Conservation (phyloP, 177 flowering plant species). For the Vitis hybrid region DNA sequence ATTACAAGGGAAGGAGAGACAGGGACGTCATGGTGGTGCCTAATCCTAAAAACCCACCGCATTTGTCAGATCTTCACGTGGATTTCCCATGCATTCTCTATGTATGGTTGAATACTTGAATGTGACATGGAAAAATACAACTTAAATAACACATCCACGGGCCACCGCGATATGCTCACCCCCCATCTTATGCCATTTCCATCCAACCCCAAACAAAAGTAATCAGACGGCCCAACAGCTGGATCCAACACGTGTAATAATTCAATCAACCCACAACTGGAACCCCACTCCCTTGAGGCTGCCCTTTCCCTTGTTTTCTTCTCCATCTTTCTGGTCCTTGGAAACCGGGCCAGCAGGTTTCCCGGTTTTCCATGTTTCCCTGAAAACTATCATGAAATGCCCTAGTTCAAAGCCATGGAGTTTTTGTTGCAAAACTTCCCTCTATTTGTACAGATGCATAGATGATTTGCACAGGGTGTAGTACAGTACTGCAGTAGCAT, state of each 20-base stretch:
- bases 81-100: slow-evolving; percentile 41
- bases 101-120: not conserved
- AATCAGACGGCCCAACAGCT: not conserved
- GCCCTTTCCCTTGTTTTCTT: too few species aligned
- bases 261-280: too few species aligned
- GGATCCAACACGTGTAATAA: too few species aligned
- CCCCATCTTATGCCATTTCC: not conserved
- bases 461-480: too few species aligned
- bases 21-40: slow-evolving; percentile 17
- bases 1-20: slow-evolving; percentile 1
- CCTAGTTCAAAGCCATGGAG: not conserved
- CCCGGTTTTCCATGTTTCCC: not conserved
- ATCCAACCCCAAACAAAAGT: not conserved
- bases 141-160: too few species aligned
- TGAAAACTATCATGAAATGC: not conserved
- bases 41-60: slow-evolving; percentile 31
- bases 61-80: slow-evolving; percentile 62
- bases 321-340: not conserved
- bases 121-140: too few species aligned
- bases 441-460: too few species aligned
- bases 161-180: not conserved
- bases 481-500: too few species aligned
- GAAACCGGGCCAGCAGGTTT: not conserved
- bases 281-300: too few species aligned
- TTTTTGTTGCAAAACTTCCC: not conserved